A percentile compares a stretch with the other conserved stretches of the same genome.
These are phyloP conservation scores for Curvularia spicifera DNA, from an alignment of 2,329 filamentous ascomycete genomes.

Conservation along the genomic window DNA sequence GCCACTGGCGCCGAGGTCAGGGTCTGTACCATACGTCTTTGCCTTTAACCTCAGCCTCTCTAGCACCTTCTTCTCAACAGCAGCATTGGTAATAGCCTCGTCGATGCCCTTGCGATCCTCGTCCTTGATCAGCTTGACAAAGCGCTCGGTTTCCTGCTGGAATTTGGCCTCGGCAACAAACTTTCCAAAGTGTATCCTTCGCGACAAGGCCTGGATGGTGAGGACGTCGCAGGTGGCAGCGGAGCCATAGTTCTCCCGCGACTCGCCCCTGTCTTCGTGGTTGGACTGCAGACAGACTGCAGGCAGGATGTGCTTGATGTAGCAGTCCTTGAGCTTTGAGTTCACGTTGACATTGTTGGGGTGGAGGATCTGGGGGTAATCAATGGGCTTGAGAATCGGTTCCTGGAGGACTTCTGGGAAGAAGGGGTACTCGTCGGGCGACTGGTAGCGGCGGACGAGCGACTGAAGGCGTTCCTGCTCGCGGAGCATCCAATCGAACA, in stretches of 20 bases:
- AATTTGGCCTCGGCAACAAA: slow-evolving; percentile 98
- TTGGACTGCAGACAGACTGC: slow-evolving; percentile 79
- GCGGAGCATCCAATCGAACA: slow-evolving; percentile 91
- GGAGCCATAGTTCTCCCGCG: slow-evolving; percentile 93
- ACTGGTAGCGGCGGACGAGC: slow-evolving; percentile 90
- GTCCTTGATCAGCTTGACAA: slow-evolving; percentile 80
- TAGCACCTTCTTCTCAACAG: slow-evolving; percentile 89
- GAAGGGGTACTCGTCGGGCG: slow-evolving; percentile 97
- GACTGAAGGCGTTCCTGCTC: slow-evolving; percentile 93
- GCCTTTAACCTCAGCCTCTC: slow-evolving; percentile 87
- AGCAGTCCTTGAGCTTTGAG: slow-evolving; percentile 81
- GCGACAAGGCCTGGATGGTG: slow-evolving; percentile 85
- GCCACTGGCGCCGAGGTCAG: slow-evolving; percentile 66
- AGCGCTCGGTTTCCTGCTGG: slow-evolving; percentile 77
- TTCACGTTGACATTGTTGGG: slow-evolving; percentile 91
- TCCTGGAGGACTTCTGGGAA: slow-evolving; percentile 80
- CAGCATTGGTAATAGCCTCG: slow-evolving; percentile 85
- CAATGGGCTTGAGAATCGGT: slow-evolving; percentile 83
- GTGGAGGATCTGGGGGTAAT: slow-evolving; percentile 89
- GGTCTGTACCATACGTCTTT: slow-evolving; percentile 91
- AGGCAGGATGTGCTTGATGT: slow-evolving; percentile 83
- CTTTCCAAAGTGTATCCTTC: slow-evolving; percentile 96
- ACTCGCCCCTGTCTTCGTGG: slow-evolving; percentile 80
- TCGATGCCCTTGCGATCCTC: slow-evolving; percentile 82
- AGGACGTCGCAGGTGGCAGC: slow-evolving; percentile 89